Conservation (phyloP, 352 stramenopile genomes). For the Paralagenidium karlingii region DNA sequence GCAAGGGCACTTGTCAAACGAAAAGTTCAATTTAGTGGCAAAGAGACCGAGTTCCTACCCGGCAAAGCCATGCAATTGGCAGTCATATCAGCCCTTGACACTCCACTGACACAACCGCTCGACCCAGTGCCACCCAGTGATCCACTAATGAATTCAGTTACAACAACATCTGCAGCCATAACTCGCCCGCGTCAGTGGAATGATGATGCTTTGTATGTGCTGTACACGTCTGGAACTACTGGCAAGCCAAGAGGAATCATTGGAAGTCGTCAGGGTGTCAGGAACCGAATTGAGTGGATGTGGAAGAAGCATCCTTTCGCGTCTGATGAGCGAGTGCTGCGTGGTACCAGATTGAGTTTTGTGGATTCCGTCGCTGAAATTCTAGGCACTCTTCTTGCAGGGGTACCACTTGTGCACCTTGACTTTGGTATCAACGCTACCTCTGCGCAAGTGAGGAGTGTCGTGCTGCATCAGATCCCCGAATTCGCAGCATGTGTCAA, state of each 20-base stretch:
- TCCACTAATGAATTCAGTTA: neutral
- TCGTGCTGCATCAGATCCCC: constrained; percentile 20
- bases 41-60: constrained; percentile 1
- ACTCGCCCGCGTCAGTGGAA: too few relatives aligned
- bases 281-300: constrained; percentile 37
- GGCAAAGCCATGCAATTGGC: neutral
- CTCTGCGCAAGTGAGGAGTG: constrained; percentile 9
- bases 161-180: too few relatives aligned
- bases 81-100: constrained; percentile 1
- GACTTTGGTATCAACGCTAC: neutral
- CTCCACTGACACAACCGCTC: constrained; percentile 11
- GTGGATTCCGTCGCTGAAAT: constrained; percentile 42
- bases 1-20: too few relatives aligned
- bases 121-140: neutral
- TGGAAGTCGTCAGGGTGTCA: constrained; percentile 22
- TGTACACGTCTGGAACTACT: constrained; percentile 50
- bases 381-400: constrained; percentile 22
- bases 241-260: constrained; percentile 26
- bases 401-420: constrained; percentile 28
- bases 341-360: constrained; percentile 21
- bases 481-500: constrained; percentile 13
- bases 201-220: constrained; percentile 24
- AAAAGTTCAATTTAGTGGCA: too few relatives aligned
- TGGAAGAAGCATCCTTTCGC: constrained; percentile 21
- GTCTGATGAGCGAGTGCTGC: constrained; percentile 16